Base-by-base conservation (phyloP, 768 basidiomycete genomes). In the Lactarius indigo region DNA sequence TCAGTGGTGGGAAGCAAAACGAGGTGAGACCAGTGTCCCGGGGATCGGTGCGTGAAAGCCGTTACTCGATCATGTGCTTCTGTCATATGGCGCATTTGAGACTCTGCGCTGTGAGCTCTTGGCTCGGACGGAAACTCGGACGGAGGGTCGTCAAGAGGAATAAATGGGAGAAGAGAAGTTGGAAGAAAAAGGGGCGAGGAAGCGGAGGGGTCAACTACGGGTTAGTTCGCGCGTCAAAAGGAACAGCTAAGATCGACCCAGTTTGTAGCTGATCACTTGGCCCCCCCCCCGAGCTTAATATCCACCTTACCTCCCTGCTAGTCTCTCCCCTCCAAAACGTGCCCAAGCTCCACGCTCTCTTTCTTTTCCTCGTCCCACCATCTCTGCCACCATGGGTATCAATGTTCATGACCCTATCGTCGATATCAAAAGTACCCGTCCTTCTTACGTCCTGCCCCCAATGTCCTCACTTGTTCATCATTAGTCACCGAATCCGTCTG, bases 401-500 rank as follows among this genome's bases (percentile, higher is more conserved):
- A 61, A 70, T 33, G 52, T 66, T 35, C 59, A 66, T 20, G 64
- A 70, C 26, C 59, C 63, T 42, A 64, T 70, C 57, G 64, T 69
- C 58, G 57, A 66, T 33, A 69, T 70, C 35, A 70, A 70, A 63
- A 64, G 70, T 69, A 42, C 37, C 37, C 1, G 42, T 30, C 1
- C 10, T 17, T 8, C 8, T 30, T 23, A 20, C 2, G 37, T 5
- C 6, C 12, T 13, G 0, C 28, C 6, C 13, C 33, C 13, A 26
- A 17, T 31, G 5, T 31, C 9, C 55, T 66, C 8, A 69, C 31
- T 3, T 3, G 26, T 35, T 20, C 8, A 12, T 23, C 15, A 23
- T 18, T 42, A 74, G 73, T 74, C 61, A 73, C 73, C 1, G 70
- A 74, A 41, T 66, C 70, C 56, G 66, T 73, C 42, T 73, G 74